A percentile compares a stretch with the other conserved stretches of the same genome.
phyloP scores from a whole-genome alignment of 2,329 filamentous ascomycete genomes.

The Fusarium sp. region DNA sequence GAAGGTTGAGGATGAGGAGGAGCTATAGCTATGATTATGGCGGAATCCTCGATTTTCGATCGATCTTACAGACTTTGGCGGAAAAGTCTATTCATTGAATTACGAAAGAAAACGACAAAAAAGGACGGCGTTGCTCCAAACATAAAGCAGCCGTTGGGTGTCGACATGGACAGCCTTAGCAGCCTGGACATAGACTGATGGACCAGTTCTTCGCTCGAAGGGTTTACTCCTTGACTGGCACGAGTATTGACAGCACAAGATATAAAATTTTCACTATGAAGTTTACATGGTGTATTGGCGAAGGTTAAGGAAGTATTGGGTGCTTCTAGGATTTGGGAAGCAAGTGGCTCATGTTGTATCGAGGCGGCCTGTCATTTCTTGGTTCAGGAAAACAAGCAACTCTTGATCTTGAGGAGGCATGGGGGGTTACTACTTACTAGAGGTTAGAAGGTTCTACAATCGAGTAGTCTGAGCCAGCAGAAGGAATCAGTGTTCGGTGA shows the following conservation, averaged over 20 bases:
- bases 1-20: slow-evolving; percentile 51
- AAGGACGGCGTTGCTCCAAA: background rate
- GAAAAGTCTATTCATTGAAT: background rate
- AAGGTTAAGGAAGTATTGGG: background rate
- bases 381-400: slow-evolving; percentile 10
- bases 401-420: slow-evolving; percentile 15
- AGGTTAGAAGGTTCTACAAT: slow-evolving; percentile 33
- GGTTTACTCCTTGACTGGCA: slow-evolving; percentile 3
- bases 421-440: slow-evolving; percentile 29
- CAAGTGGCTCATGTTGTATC: slow-evolving; percentile 20
- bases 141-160: slow-evolving; percentile 14
- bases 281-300: slow-evolving; percentile 10
- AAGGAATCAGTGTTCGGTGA: background rate
- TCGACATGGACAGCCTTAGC: slow-evolving; percentile 17
- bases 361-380: slow-evolving; percentile 7
- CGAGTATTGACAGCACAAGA: slow-evolving; percentile 10
- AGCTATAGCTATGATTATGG: slow-evolving; percentile 52
- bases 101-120: slow-evolving; percentile 15
- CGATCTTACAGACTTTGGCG: background rate
- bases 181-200: slow-evolving; percentile 31
- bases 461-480: slow-evolving; percentile 21
- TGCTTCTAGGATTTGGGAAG: slow-evolving; percentile 12
- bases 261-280: slow-evolving; percentile 12
- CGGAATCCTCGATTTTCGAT: background rate
- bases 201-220: slow-evolving; percentile 4